Evolutionary conservation across 2,329 filamentous ascomycete genomes (phyloP), one percentile per base, ranked within the genome.

Genomic region (Cladophialophora immunda): DNA sequence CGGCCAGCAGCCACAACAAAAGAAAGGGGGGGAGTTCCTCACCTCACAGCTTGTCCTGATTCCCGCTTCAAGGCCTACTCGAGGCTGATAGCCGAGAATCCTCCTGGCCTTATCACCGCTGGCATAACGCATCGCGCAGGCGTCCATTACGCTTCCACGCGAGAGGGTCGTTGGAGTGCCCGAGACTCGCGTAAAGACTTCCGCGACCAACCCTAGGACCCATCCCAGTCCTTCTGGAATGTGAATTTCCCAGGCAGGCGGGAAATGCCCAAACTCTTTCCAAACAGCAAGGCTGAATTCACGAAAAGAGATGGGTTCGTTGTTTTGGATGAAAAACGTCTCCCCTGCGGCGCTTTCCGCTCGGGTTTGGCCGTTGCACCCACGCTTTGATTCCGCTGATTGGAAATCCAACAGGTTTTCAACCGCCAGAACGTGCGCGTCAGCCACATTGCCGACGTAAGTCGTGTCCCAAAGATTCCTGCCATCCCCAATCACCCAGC

Each of bases 91-190:
- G 19, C 85, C 84, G 68, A 89, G 71, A 1, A 88, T 75, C 57
- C 73, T 72, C 68, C 75, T 81, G 47, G 85, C 86, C 72, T 86
- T 87, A 13, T 77, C 75, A 32, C 84, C 83, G 71, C 79, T 83
- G 22, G 83, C 82, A 78, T 87, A 89, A 60, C 84, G 77, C 56
- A 81, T 78, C 45, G 82, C 79, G 65, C 83, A 82, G 38, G 82
- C 86, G 77, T 89, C 87, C 70, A 79, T 80, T 3, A 89, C 83
- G 69, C 83, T 83, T 1, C 86, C 86, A 41, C 83, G 78, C 74
- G 83, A 83, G 58, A 89, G 74, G 15, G 80, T 83, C 4, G 79
- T 77, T 30, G 81, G 76, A 3, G 72, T 75, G 0, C 84, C 82
- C 7, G 78, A 81, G 5, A 82, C 62, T 80, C 84, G 85, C 36